Conservation (phyloP, 2,329 filamentous ascomycete species). For the Amesomyces nigricolor region DNA sequence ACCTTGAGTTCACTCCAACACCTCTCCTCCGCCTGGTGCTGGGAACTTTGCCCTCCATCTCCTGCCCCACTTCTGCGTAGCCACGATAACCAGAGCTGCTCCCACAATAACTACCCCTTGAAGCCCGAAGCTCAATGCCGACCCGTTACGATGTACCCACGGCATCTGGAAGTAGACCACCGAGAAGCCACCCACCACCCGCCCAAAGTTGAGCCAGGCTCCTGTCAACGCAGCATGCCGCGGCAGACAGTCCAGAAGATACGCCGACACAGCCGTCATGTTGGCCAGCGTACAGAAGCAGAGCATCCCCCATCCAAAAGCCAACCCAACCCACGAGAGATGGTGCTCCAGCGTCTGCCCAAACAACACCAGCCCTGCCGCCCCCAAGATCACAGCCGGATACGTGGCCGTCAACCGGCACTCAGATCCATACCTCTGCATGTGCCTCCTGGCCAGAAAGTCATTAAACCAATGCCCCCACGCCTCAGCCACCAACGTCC, state of each 20-base stretch:
- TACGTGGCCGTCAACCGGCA: slow-evolving; percentile 38
- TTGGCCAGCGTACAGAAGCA: slow-evolving; percentile 42
- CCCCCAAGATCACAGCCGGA: slow-evolving; percentile 37
- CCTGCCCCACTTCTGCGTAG: slow-evolving; percentile 13
- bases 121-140: slow-evolving; percentile 13
- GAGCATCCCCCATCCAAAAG: slow-evolving; percentile 41
- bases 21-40: not conserved
- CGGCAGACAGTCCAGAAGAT: slow-evolving; percentile 46
- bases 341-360: slow-evolving; percentile 38
- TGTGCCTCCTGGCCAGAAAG: slow-evolving; percentile 32
- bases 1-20: not conserved
- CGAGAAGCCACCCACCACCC: slow-evolving; percentile 42
- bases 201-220: slow-evolving; percentile 37
- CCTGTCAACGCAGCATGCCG: slow-evolving; percentile 42
- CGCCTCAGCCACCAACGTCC: slow-evolving; percentile 40
- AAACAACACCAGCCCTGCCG: slow-evolving; percentile 38
- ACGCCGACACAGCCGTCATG: slow-evolving; percentile 44
- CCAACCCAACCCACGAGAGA: slow-evolving; percentile 40
- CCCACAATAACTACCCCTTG: slow-evolving; percentile 16
- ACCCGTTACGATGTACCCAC: slow-evolving; percentile 32
- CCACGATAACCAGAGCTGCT: not conserved
- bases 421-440: slow-evolving; percentile 41
- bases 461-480: slow-evolving; percentile 45
- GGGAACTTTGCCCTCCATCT: slow-evolving; percentile 16
- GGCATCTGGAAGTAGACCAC: slow-evolving; percentile 44